These are phyloP conservation scores for sorghum (Sorghum bicolor) DNA, from an alignment of 176 grass and related monocot species.

Conservation along the genomic window DNA sequence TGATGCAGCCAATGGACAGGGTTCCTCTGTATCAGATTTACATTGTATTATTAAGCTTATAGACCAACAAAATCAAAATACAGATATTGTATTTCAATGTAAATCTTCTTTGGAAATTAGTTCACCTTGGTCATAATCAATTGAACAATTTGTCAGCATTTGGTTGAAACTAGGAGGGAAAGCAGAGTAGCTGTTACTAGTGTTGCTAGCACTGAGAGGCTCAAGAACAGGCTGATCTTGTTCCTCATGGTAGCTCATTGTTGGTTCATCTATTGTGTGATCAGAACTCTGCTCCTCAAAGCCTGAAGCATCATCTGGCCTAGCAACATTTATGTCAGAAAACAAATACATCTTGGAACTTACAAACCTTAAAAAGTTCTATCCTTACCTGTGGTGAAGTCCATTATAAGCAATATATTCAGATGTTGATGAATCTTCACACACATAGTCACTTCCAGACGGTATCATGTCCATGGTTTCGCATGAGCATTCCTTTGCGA, in stretches of 20 bases:
- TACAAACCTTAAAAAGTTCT: conserved; percentile 7
- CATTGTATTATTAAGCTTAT: background rate
- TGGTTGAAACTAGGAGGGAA: conserved; percentile 56
- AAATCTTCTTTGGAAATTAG: conserved; percentile 6
- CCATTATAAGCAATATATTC: conserved; percentile 57
- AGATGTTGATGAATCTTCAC: conserved; percentile 55
- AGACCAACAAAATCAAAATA: conserved; percentile 7
- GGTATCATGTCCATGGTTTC: conserved; percentile 42
- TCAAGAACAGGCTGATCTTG: conserved; percentile 17
- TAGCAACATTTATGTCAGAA: conserved; percentile 18
- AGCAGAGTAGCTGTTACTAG: conserved; percentile 36
- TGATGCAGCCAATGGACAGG: background rate
- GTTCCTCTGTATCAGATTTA: conserved; percentile 24
- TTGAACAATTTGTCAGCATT: conserved; percentile 52
- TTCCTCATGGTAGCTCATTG: conserved; percentile 37
- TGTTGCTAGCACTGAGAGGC: conserved; percentile 26
- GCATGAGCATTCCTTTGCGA: conserved; percentile 43
- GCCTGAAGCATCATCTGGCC: conserved; percentile 35
- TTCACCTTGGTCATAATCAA: conserved; percentile 34
- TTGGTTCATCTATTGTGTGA: conserved; percentile 24
- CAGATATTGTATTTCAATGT: background rate
- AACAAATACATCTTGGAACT: background rate
- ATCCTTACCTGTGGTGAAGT: conserved; percentile 45
- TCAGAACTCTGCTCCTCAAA: conserved; percentile 34
- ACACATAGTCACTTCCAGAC: conserved; percentile 36